A percentile compares a stretch with the other conserved stretches of the same genome.
Evolutionary conservation across 768 basidiomycete genomes (phyloP).

Genomic region (Rhizopogon roseolus): DNA sequence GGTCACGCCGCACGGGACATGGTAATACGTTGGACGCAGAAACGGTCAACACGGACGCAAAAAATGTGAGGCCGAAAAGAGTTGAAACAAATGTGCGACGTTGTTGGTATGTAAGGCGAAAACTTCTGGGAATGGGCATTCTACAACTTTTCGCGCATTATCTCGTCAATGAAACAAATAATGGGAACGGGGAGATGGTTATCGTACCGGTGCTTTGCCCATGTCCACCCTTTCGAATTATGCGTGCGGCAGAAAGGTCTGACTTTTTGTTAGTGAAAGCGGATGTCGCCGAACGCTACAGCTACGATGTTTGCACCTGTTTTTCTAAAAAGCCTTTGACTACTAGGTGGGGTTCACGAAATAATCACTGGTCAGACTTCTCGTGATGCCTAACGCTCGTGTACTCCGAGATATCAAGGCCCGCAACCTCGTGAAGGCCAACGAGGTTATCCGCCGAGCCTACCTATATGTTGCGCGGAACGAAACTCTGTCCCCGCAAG

Average conservation of each 20-base stretch:
- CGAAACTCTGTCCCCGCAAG: slow-evolving; percentile 77
- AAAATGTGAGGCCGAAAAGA: slow-evolving; percentile 76
- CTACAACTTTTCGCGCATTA: slow-evolving; percentile 28
- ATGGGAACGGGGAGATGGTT: too few species aligned
- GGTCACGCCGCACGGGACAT: slow-evolving; percentile 66
- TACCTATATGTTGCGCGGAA: slow-evolving; percentile 94
- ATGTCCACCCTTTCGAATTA: slow-evolving; percentile 14
- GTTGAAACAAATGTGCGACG: slow-evolving; percentile 72
- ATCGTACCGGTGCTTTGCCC: slow-evolving; percentile 19
- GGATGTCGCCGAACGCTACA: slow-evolving; percentile 4
- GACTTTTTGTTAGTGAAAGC: slow-evolving; percentile 1
- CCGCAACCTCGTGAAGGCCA: slow-evolving; percentile 61
- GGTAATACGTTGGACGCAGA: slow-evolving; percentile 76
- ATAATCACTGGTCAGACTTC: not conserved
- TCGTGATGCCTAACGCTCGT: slow-evolving; percentile 37
- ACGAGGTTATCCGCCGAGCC: slow-evolving; percentile 82
- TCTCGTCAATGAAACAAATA: not conserved
- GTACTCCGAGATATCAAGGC: slow-evolving; percentile 79
- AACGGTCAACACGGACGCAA: slow-evolving; percentile 75
- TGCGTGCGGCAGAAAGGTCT: not conserved
- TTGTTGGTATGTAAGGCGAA: slow-evolving; percentile 52
- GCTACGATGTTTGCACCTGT: slow-evolving; percentile 16
- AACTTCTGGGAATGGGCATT: slow-evolving; percentile 54
- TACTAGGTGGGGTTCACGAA: too few species aligned
- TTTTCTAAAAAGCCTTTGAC: slow-evolving; percentile 14